Evolutionary conservation across 495 filamentous ascomycete species (phyloP).

Genomic region (Aspergillus conjunctus): DNA sequence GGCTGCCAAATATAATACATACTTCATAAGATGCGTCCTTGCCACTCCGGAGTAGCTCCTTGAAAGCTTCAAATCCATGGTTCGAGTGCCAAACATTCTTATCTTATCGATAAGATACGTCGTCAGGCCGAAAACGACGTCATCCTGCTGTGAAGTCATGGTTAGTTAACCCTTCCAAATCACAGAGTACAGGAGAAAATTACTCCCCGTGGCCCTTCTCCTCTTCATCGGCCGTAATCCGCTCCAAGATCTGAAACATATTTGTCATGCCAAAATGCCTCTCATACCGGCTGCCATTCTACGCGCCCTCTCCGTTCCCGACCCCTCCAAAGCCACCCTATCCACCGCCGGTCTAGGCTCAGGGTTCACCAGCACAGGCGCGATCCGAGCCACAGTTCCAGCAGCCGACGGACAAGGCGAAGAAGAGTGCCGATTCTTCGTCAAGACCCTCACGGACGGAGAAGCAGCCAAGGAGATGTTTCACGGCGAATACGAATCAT

Average conservation of each 20-base stretch:
- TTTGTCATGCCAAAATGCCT: conserved; percentile 15
- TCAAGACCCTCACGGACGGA: conserved; percentile 71
- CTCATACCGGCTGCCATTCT: conserved; percentile 61
- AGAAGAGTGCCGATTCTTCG: conserved; percentile 67
- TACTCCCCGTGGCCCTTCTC: neutral
- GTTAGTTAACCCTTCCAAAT: too few relatives aligned
- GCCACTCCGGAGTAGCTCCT: neutral
- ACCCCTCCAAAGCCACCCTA: conserved; percentile 54
- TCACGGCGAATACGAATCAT: conserved; percentile 77
- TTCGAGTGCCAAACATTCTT: neutral
- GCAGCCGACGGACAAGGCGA: conserved; percentile 42
- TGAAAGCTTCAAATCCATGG: neutral
- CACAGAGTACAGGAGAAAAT: too few relatives aligned
- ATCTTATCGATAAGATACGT: conserved; percentile 29
- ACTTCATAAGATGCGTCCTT: neutral
- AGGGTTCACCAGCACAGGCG: conserved; percentile 74
- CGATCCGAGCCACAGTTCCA: conserved; percentile 57
- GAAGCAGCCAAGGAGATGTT: conserved; percentile 75
- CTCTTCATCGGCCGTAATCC: neutral
- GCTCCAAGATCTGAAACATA: neutral
- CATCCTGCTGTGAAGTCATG: conserved; percentile 18
- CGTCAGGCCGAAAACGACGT: conserved; percentile 20
- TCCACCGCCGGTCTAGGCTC: conserved; percentile 67
- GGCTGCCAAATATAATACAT: neutral
- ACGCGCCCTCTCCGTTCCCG: conserved; percentile 62